Evolutionary conservation across 1,284 basidiomycete genomes (phyloP).

Genomic region (Ganoderma resinaceum): DNA sequence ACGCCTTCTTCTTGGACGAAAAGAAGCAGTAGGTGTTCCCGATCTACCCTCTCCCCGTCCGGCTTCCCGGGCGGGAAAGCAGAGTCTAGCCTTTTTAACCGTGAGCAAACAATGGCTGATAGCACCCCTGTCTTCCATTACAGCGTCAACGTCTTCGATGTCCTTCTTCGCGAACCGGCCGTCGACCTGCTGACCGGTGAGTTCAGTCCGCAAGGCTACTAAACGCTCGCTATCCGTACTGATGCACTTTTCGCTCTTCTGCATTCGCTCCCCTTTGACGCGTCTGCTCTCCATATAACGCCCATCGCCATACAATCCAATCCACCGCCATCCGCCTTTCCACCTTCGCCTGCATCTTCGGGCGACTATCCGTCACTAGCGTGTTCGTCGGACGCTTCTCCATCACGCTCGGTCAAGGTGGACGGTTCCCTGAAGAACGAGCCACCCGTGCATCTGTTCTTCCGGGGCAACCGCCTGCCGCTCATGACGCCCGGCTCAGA

Average conservation of each 20-base stretch:
- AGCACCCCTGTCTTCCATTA: background rate
- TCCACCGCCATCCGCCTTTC: background rate
- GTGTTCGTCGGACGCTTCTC: background rate
- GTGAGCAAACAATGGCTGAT: slow-evolving; percentile 3
- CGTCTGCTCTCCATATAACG: background rate
- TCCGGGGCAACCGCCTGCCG: background rate
- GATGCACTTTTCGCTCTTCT: background rate
- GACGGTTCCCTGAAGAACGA: slow-evolving; percentile 19
- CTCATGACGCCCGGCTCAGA: background rate
- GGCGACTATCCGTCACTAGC: background rate
- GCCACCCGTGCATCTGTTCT: slow-evolving; percentile 12
- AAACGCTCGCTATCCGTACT: slow-evolving; percentile 16
- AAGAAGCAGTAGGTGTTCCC: slow-evolving; percentile 1
- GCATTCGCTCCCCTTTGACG: background rate
- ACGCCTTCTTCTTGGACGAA: slow-evolving; percentile 39
- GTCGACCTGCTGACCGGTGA: slow-evolving; percentile 24
- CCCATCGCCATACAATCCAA: background rate
- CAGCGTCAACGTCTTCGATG: slow-evolving; percentile 31
- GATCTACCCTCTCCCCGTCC: background rate
- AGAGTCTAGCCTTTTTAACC: background rate
- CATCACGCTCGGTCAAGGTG: slow-evolving; percentile 11
- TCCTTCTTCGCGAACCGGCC: slow-evolving; percentile 21
- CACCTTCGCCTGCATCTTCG: background rate
- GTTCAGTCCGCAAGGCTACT: slow-evolving; percentile 28
- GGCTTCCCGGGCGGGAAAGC: background rate